Evolutionary conservation across 2,329 filamentous ascomycete species (phyloP).

Genomic region (Fusarium lyarnte): DNA sequence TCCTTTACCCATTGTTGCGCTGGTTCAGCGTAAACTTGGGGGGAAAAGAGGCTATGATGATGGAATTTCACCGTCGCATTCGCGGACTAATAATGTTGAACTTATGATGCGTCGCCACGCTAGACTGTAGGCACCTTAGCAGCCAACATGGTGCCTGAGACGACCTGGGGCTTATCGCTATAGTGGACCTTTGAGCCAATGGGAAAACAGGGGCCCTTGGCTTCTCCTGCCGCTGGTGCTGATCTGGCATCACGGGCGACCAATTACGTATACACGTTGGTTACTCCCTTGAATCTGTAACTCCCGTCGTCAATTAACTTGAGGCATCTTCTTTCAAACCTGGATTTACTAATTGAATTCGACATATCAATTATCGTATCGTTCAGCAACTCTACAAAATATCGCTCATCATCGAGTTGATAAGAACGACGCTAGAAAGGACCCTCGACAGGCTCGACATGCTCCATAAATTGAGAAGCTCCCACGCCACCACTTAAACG

Average conservation of each 20-base stretch:
- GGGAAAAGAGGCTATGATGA: slow-evolving; percentile 15
- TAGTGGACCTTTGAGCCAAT: slow-evolving; percentile 17
- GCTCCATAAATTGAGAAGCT: slow-evolving; percentile 38
- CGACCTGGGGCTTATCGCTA: slow-evolving; percentile 36
- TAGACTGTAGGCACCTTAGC: neutral
- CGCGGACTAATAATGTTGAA: neutral
- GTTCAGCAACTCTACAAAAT: neutral
- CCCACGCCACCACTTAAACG: slow-evolving; percentile 33
- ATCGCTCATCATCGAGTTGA: neutral
- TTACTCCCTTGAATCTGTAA: slow-evolving; percentile 30
- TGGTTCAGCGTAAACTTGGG: neutral
- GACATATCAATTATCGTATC: neutral
- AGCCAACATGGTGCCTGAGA: slow-evolving; percentile 24
- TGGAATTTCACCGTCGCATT: slow-evolving; percentile 10
- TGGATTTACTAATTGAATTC: neutral
- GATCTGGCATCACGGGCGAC: slow-evolving; percentile 42
- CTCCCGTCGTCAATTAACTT: neutral
- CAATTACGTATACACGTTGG: slow-evolving; percentile 43
- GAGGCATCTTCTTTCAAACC: slow-evolving; percentile 20
- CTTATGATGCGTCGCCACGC: slow-evolving; percentile 27
- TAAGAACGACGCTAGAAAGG: slow-evolving; percentile 1
- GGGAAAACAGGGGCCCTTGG: neutral
- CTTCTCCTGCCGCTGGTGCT: slow-evolving; percentile 27
- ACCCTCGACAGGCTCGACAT: slow-evolving; percentile 24
- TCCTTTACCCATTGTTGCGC: slow-evolving; percentile 52